phyloP scores from a whole-genome alignment of 2,329 filamentous ascomycete species.

The Emergomyces pasteurianus region DNA sequence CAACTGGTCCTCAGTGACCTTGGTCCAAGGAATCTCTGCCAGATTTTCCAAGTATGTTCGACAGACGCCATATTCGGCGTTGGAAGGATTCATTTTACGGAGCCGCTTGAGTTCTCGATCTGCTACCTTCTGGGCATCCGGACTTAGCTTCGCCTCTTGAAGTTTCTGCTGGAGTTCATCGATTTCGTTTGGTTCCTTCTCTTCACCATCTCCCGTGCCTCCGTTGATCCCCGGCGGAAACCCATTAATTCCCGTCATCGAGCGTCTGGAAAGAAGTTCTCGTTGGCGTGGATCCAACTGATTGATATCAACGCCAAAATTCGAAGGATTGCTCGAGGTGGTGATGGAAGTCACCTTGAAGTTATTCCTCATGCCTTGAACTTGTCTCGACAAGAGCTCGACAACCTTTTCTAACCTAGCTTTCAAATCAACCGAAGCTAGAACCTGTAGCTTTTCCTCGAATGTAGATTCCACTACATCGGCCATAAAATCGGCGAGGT shows the following conservation, averaged over 20 bases:
- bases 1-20: conserved; percentile 72
- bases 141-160: conserved; percentile 64
- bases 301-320: conserved; percentile 45
- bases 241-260: conserved; percentile 33
- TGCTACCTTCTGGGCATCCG: conserved; percentile 81
- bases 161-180: conserved; percentile 85
- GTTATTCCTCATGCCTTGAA: conserved; percentile 72
- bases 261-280: conserved; percentile 31
- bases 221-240: conserved; percentile 20
- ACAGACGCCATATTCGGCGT: conserved; percentile 91
- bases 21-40: conserved; percentile 85
- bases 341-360: conserved; percentile 73
- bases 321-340: conserved; percentile 50
- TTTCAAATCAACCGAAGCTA: conserved; percentile 69
- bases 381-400: conserved; percentile 70
- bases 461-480: conserved; percentile 79
- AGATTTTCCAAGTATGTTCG: conserved; percentile 89
- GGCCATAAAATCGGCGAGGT: conserved; percentile 91
- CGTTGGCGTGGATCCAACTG: conserved; percentile 38
- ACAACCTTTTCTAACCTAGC: conserved; percentile 70
- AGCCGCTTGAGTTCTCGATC: conserved; percentile 78
- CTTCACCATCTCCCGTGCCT: conserved; percentile 46
- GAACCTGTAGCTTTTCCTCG: conserved; percentile 79
- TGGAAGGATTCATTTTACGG: conserved; percentile 90
- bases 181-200: conserved; percentile 78